These are phyloP conservation scores for Chlorella sp. DNA, from an alignment of 139 green algal genomes.

Conservation along the genomic window DNA sequence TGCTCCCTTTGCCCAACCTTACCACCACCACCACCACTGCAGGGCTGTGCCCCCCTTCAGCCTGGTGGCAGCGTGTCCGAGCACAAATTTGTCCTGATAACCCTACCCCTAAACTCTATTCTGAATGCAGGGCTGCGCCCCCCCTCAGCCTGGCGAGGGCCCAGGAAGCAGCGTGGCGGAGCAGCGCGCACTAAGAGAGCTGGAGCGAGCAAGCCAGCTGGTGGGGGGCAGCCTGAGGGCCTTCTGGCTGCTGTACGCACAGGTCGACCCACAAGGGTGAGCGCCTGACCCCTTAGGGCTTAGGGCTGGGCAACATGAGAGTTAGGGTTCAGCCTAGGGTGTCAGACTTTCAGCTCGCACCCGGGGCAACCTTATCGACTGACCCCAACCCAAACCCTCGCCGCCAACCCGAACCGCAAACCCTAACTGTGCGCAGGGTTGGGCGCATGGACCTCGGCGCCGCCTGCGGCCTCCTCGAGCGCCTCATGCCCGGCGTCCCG, in stretches of 20 bases:
- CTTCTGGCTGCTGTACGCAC: background rate
- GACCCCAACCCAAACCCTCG: background rate
- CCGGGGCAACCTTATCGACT: background rate
- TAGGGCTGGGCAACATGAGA: background rate
- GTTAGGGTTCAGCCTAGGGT: background rate
- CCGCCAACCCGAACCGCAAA: background rate
- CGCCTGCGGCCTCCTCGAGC: background rate
- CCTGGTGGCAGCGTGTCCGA: background rate
- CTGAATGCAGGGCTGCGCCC: background rate
- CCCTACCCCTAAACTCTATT: no score
- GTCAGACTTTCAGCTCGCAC: background rate
- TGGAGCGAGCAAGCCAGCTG: background rate
- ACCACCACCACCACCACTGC: no score
- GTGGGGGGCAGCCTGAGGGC: background rate
- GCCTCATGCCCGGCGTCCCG: background rate
- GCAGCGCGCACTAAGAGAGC: background rate
- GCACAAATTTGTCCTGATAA: no score
- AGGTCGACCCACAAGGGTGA: background rate
- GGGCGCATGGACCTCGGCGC: conserved; percentile 2
- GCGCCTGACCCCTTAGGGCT: background rate
- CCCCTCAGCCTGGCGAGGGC: background rate
- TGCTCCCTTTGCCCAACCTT: background rate
- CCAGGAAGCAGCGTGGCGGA: background rate
- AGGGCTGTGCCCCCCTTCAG: background rate
- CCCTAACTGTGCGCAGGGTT: background rate